Evolutionary conservation across 495 filamentous ascomycete genomes (phyloP).

Genomic region (Penicillium alfredii): DNA sequence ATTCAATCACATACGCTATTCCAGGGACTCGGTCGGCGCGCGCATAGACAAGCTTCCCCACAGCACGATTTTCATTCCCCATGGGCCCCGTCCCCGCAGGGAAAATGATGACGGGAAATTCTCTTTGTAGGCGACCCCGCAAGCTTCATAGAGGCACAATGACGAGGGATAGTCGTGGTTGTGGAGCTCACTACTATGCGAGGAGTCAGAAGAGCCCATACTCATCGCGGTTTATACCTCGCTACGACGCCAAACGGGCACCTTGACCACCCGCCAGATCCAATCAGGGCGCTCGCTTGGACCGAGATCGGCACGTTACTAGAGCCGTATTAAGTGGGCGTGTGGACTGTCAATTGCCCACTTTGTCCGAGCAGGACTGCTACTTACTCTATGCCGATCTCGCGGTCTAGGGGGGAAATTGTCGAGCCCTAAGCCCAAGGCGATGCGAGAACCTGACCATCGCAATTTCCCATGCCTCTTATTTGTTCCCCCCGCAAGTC

Average conservation of each 20-base stretch:
- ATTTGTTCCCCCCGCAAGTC: constrained; percentile 14
- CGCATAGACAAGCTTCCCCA: no score
- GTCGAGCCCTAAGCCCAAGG: constrained; percentile 4
- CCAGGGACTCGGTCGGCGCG: no score
- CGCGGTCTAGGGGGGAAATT: neutral
- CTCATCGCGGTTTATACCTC: no score
- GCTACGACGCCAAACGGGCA: neutral
- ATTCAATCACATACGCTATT: no score
- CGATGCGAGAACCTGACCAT: constrained; percentile 4
- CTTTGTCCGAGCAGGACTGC: neutral
- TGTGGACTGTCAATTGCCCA: neutral
- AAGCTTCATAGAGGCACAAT: no score
- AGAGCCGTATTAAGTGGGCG: neutral
- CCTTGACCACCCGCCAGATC: neutral
- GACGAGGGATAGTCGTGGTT: no score
- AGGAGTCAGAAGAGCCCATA: no score
- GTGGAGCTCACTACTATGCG: no score
- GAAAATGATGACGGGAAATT: no score
- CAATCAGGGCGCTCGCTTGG: neutral
- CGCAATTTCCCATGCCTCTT: constrained; percentile 7
- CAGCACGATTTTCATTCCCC: no score
- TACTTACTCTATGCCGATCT: constrained; percentile 7
- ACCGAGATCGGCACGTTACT: neutral
- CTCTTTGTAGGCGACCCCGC: no score
- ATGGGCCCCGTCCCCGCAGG: no score